Base-by-base conservation (phyloP, 192 early-diverging fungal species). In the Geosiphon pyriformis region DNA sequence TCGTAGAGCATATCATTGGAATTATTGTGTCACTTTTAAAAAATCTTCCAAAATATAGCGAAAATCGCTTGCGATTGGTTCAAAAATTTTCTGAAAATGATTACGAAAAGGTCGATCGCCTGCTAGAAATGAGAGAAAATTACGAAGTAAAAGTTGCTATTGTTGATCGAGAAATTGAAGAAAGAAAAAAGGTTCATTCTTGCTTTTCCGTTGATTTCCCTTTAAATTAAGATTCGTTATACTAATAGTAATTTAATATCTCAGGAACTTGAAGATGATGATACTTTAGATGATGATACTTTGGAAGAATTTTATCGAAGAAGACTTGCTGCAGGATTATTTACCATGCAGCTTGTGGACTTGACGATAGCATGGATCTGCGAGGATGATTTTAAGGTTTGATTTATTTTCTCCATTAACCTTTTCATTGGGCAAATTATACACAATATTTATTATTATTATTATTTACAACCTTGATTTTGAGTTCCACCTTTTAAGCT, bases 31-130 rank as follows among this genome's bases (percentile, higher is more conserved):
- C 89, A 25, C 74, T 98, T 17, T 80, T 97, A 61, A 81, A 84
- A 32, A 82, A 87, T 33, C 74, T 93, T 2, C 76, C 81, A 12
- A 49, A 74, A 11, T 76, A 78, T 31, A 78, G 85, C 6, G 83
- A 85, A 18, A 74, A 83, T 42, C 84, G 87, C 17, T 78, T 84
- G 66, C 83, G 94, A 18, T 70, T 98, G 22, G 55, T 94, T 20
- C 75, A 79, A 37, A 97, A 98, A 78, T 96, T 98, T 72, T 74
- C 82, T 17, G 87, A 92, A 68, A 77, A 85, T 48, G 85, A 89
- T 68, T 90, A 81, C 66, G 80, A 92, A 65, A 92, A 94, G 49
- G 72, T 93, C n/a, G 91, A 92, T 51, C 81, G 91, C 30, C 77
- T 96, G 11, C 68, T 94, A 34, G 88, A 93, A 78, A 72, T 96